Conservation (phyloP, 805 yeast genomes). For the Sugiyamaella lignohabitans region DNA sequence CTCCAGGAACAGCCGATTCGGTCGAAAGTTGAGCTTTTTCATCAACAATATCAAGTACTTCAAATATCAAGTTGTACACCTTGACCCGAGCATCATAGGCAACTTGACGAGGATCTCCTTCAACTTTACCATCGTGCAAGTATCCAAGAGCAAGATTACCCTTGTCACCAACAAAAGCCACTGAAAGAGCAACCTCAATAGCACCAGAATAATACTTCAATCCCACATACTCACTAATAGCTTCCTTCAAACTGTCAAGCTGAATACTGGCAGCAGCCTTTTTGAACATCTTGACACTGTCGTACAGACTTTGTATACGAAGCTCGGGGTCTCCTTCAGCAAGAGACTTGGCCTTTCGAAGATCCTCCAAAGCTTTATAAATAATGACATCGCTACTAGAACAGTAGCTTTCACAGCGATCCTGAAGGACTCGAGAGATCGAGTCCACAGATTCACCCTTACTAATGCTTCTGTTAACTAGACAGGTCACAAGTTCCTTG, state of each 20-base stretch:
- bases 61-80: conserved; percentile 69
- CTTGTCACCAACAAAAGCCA: conserved; percentile 63
- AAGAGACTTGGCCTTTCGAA: conserved; percentile 76
- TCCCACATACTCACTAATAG: conserved; percentile 68
- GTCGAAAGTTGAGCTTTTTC: conserved; percentile 31
- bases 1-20: neutral
- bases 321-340: conserved; percentile 64
- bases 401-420: conserved; percentile 90
- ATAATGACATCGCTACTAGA: conserved; percentile 89
- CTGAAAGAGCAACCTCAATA: conserved; percentile 69
- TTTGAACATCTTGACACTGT: conserved; percentile 70
- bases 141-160: conserved; percentile 54
- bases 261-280: conserved; percentile 73
- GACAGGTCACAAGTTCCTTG: conserved; percentile 80
- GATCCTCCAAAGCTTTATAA: conserved; percentile 87
- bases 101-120: conserved; percentile 45
- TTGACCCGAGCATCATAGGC: conserved; percentile 48
- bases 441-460: conserved; percentile 91
- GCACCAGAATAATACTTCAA: conserved; percentile 81
- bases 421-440: conserved; percentile 81
- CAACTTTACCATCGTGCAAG: conserved; percentile 44
- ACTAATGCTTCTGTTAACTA: conserved; percentile 80
- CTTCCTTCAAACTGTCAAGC: conserved; percentile 73
- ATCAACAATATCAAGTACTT: conserved; percentile 66
- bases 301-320: conserved; percentile 55